A percentile compares a stretch with the other conserved stretches of the same genome.
These are phyloP conservation scores for Ganoderma multipileum DNA, from an alignment of 1,284 basidiomycete genomes.

Conservation along the genomic window DNA sequence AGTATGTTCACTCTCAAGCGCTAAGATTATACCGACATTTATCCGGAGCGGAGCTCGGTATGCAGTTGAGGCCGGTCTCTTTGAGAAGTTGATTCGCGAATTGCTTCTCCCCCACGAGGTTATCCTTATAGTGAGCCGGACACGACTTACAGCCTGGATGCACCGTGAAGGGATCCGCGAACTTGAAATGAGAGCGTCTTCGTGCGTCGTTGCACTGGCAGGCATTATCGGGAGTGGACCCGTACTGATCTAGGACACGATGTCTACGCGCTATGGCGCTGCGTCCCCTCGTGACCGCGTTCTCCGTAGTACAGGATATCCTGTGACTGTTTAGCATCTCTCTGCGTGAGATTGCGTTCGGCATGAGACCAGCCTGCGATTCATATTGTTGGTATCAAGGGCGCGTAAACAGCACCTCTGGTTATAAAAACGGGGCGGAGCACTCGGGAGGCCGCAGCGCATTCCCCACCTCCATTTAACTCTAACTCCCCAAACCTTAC, in stretches of 20 bases:
- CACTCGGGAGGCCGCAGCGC: neutral
- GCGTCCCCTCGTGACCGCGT: conserved; percentile 24
- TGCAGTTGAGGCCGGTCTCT: neutral
- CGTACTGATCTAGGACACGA: neutral
- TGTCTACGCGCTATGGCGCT: neutral
- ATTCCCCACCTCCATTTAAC: neutral
- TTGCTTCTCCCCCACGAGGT: neutral
- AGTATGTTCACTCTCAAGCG: neutral
- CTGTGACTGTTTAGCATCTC: conserved; percentile 23
- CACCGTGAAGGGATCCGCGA: neutral
- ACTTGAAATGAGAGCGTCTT: neutral
- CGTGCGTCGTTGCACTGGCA: neutral
- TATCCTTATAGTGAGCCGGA: neutral
- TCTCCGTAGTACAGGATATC: conserved; percentile 10
- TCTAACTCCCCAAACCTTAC: no score
- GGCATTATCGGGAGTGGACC: neutral
- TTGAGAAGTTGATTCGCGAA: neutral
- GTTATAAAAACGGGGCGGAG: neutral
- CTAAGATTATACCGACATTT: neutral
- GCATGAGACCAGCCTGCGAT: conserved; percentile 5
- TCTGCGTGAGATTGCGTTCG: conserved; percentile 24
- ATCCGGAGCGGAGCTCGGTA: neutral
- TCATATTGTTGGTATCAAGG: conserved; percentile 6
- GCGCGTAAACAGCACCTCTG: neutral
- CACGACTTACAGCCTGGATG: neutral